Percentiles rank a stretch among this genome's conserved stretches.
phyloP scores from a whole-genome alignment of 148 eudicot species.

The Chenopodium album region DNA sequence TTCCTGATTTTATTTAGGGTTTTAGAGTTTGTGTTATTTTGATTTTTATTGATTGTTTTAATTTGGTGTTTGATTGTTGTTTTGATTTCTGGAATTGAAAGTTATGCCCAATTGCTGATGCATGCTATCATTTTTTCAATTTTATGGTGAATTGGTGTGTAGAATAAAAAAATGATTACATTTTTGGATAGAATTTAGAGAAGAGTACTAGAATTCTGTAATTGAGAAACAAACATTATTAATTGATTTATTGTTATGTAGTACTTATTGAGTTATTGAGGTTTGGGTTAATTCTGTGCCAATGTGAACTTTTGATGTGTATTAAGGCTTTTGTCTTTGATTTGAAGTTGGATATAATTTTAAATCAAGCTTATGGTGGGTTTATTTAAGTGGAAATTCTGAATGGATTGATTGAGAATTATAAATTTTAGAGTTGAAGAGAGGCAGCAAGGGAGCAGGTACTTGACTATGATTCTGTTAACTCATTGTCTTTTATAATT shows the following conservation, averaged over 20 bases:
- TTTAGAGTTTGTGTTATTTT: constrained; percentile 5
- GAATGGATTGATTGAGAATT: too few relatives aligned
- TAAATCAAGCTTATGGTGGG: background rate
- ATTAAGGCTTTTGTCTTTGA: background rate
- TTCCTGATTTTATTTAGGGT: constrained; percentile 2
- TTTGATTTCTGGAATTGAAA: constrained; percentile 2
- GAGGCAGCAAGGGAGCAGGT: background rate
- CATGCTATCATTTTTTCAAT: background rate
- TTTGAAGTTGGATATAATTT: background rate
- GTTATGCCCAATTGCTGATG: background rate
- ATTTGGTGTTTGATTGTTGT: background rate
- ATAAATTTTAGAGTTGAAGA: background rate
- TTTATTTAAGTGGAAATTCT: background rate
- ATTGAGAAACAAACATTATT: background rate
- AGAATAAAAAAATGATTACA: background rate
- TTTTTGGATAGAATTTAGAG: background rate
- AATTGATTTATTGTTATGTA: background rate
- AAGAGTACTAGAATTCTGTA: background rate
- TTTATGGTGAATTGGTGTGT: background rate
- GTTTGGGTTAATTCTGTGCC: background rate
- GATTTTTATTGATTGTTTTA: background rate
- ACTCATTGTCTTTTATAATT: background rate
- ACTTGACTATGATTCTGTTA: background rate
- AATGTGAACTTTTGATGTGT: background rate
- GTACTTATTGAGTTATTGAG: background rate